A percentile compares a stretch with the other conserved stretches of the same genome.
Evolutionary conservation across 495 filamentous ascomycete species (phyloP).

Genomic region (Penicillium dipodomyicola): DNA sequence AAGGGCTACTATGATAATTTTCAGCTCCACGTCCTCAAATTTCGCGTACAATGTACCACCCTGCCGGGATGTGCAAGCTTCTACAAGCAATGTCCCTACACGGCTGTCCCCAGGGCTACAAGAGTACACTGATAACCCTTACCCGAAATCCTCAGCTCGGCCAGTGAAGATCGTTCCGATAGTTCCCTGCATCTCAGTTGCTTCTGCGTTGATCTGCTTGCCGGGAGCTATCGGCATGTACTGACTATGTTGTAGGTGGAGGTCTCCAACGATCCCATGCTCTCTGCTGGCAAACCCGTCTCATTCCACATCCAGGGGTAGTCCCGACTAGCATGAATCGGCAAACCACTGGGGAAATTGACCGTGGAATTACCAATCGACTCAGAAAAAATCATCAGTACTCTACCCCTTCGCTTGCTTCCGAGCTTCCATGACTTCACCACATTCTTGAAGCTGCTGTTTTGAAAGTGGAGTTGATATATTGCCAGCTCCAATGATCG

Average conservation of each 20-base stretch:
- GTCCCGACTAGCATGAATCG: not conserved
- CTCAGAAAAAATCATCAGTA: not conserved
- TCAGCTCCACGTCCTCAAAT: not conserved
- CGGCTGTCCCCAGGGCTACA: conserved; percentile 4
- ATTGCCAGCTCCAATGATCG: conserved; percentile 4
- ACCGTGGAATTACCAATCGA: not conserved
- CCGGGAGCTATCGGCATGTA: not conserved
- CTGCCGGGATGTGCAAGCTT: not conserved
- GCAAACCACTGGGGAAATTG: not conserved
- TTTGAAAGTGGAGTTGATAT: conserved; percentile 3
- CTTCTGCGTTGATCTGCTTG: conserved; percentile 1
- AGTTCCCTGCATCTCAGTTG: conserved; percentile 10
- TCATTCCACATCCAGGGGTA: not conserved
- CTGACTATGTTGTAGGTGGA: not conserved
- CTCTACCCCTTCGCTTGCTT: conserved; percentile 2
- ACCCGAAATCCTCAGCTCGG: conserved; percentile 18
- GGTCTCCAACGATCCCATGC: not conserved
- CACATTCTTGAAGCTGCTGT: conserved; percentile 7
- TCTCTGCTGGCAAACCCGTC: not conserved
- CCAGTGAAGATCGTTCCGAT: conserved; percentile 18
- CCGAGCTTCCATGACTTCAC: conserved; percentile 4
- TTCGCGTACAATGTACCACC: not conserved
- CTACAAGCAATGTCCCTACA: conserved; percentile 1
- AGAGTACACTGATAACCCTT: not conserved
- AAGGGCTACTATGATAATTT: not conserved